Base-by-base conservation (phyloP, 345 rosid species). In the Citrus medica region DNA sequence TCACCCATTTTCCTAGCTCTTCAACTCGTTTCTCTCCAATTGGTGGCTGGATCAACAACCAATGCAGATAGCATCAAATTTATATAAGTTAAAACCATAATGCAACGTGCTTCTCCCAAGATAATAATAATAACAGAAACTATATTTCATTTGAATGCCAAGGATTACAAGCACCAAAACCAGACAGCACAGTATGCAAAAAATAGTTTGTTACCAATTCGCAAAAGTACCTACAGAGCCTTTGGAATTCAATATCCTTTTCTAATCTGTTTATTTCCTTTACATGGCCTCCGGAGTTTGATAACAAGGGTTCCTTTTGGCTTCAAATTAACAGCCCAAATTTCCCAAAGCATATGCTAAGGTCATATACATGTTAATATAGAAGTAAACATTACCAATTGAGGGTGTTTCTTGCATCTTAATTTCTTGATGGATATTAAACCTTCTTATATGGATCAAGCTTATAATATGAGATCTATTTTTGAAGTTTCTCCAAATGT, bases 1-100 rank as follows among this genome's bases (percentile, higher is more conserved):
- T 89, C 73, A 86, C 87, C 98, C 98, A 96, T 81, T 86, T 87
- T 67, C 98, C 95, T 9, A 96, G 92, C 82, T 89, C 95, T 80
- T 90, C 53, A 21, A 85, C 94, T 13, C 98, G 87, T 75, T 87
- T 84, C 78, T 87, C 88, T 37, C 98, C 98, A 68, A 96, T 88
- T 8, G 99, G 99, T 5, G 97, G 99, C 98, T 96, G 83, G 59
- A 79, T 65, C 42, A 73, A 78, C 72, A 60, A 73, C 37, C 71
- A 32, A 59, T 16, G 28, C 59, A 28, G 27, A 79, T 17, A 74
- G 27, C 5, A 35, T 65, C 38, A 82, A 65, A 40, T 66, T 65
- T 59, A 66, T 6, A 61, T 4, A 28, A 74, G 27, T 35, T n/a
- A 33, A 30, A 56, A 4, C 13, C 37, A 28, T 24, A 16, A 55